Evolutionary conservation across 306 rosid species (phyloP), one percentile per base, ranked within the genome.

Genomic region (Cucurbita pepo): DNA sequence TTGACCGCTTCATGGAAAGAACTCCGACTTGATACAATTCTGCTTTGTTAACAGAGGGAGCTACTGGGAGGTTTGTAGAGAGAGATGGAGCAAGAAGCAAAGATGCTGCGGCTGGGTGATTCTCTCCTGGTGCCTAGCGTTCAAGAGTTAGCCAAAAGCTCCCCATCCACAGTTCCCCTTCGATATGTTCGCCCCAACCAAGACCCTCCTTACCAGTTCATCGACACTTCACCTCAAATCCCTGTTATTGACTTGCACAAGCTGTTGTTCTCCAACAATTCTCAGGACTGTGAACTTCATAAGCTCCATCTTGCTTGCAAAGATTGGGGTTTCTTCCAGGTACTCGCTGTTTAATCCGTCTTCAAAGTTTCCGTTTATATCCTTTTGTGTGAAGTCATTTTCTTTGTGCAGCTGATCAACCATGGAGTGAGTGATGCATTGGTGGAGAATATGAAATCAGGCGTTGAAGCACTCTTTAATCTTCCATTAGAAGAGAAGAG

Each of bases 321-420:
- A 81, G 74, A 83, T 4, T 83, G 90, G 90, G 87, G 90, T 41
- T 86, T 86, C 78, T 86, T 83, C 14, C 87, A 83, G 84, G 87
- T 83, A 55, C 10, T 6, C 36, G 4, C 44, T 12, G 43, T 51
- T 51, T 5, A 1, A 22, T 43, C 53, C 44, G 10, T 43, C n/a
- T 43, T 43, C 34, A 15, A 36, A 36, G 45, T 2, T 65, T 19
- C 10, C 2, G 4, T 65, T 19, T 13, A 62, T 36, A 36, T 7
- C 11, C 14, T 36, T 60, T n/a, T 60, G 66, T 59, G 3, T 59
- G 3, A 5, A 60, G 38, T 60, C 30, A 9, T 37, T 63, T 63
- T 63, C 15, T 63, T 63, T 63, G 15, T 41, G 72, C 18, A 59
- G 82, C 37, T 79, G 48, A 59, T 75, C 19, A 79, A 82, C 50